Evolutionary conservation across 352 stramenopile species (phyloP), one percentile per base, ranked within the genome.

Genomic region (Pythium insidiosum): DNA sequence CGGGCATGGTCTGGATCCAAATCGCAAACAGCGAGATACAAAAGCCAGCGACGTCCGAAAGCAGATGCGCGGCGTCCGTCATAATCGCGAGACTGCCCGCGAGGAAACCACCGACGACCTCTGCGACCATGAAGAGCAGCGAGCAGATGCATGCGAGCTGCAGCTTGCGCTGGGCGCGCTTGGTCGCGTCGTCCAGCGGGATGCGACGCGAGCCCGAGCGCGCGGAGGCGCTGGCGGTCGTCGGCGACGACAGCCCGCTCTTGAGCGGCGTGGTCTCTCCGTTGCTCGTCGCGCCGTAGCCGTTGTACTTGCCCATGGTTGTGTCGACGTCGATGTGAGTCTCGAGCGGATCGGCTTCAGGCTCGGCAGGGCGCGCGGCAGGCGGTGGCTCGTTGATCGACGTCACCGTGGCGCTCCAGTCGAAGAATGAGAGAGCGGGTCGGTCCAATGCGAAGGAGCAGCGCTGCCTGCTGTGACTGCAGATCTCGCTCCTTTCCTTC

Each of bases 41-140:
- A 44, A 96, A 94, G 31, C 82, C 70, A 12, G 70, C 63, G 1
- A 88, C 76, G 49, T 93, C 81, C 38, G 72, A 84, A 23, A 93
- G 57, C 40, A 91, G 51, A 31, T 93, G 81, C 21, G 78, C 81
- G 12, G 81, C 81, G 58, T 93, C 81, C 42, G 81, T 88, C 77
- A 99, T 89, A 53, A 99, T 95, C 10, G 97, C 96, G 15, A 99
- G 68, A 49, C 84, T 97, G 45, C 89, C 90, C 0, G 93, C 80
- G 46, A 98, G 69, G 42, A 95, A 89, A 7, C 96, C 97, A n/a
- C 95, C 96, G 25, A 96, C 53, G 13, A 98, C 77, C 71, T 99
- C 94, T 13, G 97, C 73, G 24, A 95, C 63, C 74, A 99, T 97
- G 68, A 99, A 99, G 33, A 90, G 43, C 11, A 94, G 68, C 36